Evolutionary conservation across 495 filamentous ascomycete species (phyloP).

Genomic region (Aspergillus mulundensis): DNA sequence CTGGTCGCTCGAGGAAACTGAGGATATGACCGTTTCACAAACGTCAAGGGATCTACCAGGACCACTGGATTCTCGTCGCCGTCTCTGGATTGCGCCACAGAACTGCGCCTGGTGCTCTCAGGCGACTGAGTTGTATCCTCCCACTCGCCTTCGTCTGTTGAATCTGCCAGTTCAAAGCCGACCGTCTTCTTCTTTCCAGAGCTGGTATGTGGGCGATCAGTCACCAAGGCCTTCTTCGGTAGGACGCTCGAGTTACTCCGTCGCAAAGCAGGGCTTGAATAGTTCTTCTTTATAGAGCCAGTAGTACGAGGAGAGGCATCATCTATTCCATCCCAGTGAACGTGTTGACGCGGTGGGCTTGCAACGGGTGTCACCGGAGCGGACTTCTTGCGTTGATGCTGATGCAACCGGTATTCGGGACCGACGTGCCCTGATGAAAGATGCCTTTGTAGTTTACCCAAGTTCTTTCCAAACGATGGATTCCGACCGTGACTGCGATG

Average conservation of each 20-base stretch:
- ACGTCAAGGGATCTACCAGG: slow-evolving; percentile 44
- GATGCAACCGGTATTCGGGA: slow-evolving; percentile 38
- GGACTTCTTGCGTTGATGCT: slow-evolving; percentile 49
- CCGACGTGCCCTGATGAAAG: slow-evolving; percentile 26
- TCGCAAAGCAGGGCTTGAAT: slow-evolving; percentile 41
- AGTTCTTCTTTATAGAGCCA: slow-evolving; percentile 42
- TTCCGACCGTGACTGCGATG: slow-evolving; percentile 34
- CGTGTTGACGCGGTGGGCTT: slow-evolving; percentile 35
- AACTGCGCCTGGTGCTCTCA: slow-evolving; percentile 45
- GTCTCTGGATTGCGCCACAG: slow-evolving; percentile 39
- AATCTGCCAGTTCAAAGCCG: slow-evolving; percentile 46
- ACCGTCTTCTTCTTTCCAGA: slow-evolving; percentile 45
- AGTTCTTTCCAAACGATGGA: slow-evolving; percentile 1
- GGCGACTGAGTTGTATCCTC: slow-evolving; percentile 51
- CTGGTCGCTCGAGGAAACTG: slow-evolving; percentile 43
- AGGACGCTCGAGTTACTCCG: slow-evolving; percentile 31
- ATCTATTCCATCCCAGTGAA: slow-evolving; percentile 42
- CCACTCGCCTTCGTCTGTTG: slow-evolving; percentile 46
- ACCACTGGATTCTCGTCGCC: slow-evolving; percentile 38
- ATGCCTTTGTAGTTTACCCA: slow-evolving; percentile 28
- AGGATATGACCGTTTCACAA: slow-evolving; percentile 46
- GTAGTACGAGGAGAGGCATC: slow-evolving; percentile 22
- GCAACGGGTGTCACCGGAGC: slow-evolving; percentile 43
- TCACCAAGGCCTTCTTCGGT: slow-evolving; percentile 37
- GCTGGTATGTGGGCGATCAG: slow-evolving; percentile 35